Evolutionary conservation across 179 eudicot species (phyloP), one percentile per base, ranked within the genome.

Genomic region (Silene noctiflora): DNA sequence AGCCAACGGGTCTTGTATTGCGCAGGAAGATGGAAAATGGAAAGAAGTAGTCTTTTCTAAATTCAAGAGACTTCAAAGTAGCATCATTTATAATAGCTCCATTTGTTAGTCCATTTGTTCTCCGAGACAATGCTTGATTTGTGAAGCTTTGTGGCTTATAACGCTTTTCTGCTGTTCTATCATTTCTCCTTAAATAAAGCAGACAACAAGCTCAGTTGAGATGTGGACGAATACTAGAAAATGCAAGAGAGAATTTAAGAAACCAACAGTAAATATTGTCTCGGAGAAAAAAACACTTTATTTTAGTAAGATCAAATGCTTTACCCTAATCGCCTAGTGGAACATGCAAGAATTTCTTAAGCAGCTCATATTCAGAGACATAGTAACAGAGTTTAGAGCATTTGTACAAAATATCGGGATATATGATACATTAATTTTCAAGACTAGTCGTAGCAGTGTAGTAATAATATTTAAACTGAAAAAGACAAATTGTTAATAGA

Each of bases 1-100:
- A 81, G 20, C 94, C 92, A 61, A 89, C 85, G 61, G 97, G 96
- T 79, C 94, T 84, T 25, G 94, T 89, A 75, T 91, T 92, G 75
- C 85, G 92, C 86, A 90, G 82, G 72, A 92, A 81, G 25, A 87
- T 84, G 78, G 97, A 88, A 77, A 89, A 82, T 6, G 91, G 89
- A 79, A 89, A 86, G 67, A 89, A 81, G 55, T 78, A 83, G 79
- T 89, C 94, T 81, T 84, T 87, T 76, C 78, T 88, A 55, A 82
- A 84, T 72, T 87, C 86, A 78, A 92, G 83, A 3, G 92, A 88
- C 63, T 86, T 86, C 85, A 92, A 79, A 12, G 91, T 87, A 73
- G 83, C 81, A 64, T 88, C 94, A 74, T 86, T 83, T 64, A 92
- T 86, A 55, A 91, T 75, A 77, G 88, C 89, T 80, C 90, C 97